phyloP scores from a whole-genome alignment of 2,329 filamentous ascomycete species.

The Podosphaera leucotricha region DNA sequence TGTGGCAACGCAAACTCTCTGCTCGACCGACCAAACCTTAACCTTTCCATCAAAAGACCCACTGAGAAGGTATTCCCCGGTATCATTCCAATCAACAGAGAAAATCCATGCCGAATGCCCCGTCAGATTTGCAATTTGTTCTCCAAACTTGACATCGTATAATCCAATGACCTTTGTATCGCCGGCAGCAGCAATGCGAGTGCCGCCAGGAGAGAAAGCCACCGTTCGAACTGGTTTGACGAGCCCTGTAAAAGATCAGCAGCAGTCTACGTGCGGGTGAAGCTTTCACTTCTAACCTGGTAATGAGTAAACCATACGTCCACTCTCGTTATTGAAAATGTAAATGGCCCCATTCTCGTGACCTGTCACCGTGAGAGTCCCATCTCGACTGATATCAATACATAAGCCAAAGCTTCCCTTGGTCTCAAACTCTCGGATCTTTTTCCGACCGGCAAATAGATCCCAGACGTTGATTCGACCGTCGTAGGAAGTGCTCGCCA shows the following conservation, averaged over 20 bases:
- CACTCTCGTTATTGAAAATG: slow-evolving; percentile 82
- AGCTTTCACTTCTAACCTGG: slow-evolving; percentile 29
- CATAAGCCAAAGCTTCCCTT: slow-evolving; percentile 80
- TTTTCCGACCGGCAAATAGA: slow-evolving; percentile 27
- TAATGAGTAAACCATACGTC: slow-evolving; percentile 64
- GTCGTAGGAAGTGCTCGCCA: slow-evolving; percentile 73
- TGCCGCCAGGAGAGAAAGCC: slow-evolving; percentile 68
- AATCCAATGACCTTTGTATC: slow-evolving; percentile 74
- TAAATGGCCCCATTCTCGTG: slow-evolving; percentile 85
- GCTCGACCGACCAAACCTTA: slow-evolving; percentile 86
- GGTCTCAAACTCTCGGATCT: slow-evolving; percentile 69
- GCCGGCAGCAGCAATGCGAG: slow-evolving; percentile 67
- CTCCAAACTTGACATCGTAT: slow-evolving; percentile 79
- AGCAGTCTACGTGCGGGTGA: not conserved
- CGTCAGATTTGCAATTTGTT: slow-evolving; percentile 67
- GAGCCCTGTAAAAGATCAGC: slow-evolving; percentile 31
- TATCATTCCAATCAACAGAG: slow-evolving; percentile 77
- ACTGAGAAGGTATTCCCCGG: slow-evolving; percentile 74
- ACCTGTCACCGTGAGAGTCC: slow-evolving; percentile 68
- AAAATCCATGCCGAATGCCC: slow-evolving; percentile 76
- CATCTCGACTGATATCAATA: slow-evolving; percentile 60
- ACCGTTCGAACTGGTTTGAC: slow-evolving; percentile 69
- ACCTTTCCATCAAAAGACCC: slow-evolving; percentile 81
- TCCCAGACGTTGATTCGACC: slow-evolving; percentile 84
- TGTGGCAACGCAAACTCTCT: slow-evolving; percentile 66